A percentile compares a stretch with the other conserved stretches of the same genome.
These are phyloP conservation scores for Eucalyptus pumila DNA, from an alignment of 345 rosid species.

Conservation along the genomic window DNA sequence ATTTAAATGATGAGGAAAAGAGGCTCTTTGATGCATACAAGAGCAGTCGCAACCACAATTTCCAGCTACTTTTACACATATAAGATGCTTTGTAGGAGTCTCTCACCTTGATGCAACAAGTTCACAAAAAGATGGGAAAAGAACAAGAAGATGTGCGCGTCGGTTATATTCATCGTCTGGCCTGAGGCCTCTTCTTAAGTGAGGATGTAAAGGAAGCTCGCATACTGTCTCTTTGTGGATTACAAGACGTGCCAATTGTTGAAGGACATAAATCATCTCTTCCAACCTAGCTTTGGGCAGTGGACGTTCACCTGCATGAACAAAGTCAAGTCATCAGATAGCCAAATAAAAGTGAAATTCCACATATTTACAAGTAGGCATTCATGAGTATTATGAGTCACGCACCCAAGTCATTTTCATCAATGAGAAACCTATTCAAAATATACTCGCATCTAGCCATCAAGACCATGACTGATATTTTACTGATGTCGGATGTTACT, in stretches of 20 bases:
- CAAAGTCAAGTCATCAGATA: background rate
- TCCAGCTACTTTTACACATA: background rate
- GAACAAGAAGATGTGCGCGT: conserved; percentile 66
- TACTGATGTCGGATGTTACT: conserved; percentile 66
- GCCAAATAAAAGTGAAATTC: background rate
- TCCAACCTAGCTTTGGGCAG: conserved; percentile 71
- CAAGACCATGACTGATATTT: conserved; percentile 47
- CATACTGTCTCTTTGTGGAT: conserved; percentile 65
- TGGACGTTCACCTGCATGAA: conserved; percentile 49
- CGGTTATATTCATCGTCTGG: conserved; percentile 14
- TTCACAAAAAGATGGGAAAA: conserved; percentile 84
- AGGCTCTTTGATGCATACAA: background rate
- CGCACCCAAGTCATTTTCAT: conserved; percentile 64
- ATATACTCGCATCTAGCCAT: conserved; percentile 66
- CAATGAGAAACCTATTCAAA: conserved; percentile 56
- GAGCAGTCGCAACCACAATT: background rate
- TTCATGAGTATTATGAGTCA: background rate
- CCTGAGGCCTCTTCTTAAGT: conserved; percentile 34
- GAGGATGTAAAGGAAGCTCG: conserved; percentile 50
- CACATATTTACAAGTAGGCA: background rate
- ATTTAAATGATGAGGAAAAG: background rate
- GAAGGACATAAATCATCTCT: conserved; percentile 61
- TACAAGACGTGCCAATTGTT: conserved; percentile 41
- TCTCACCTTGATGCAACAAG: conserved; percentile 76
- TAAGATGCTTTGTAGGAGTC: background rate